A percentile compares a stretch with the other conserved stretches of the same genome.
Conservation (phyloP, 345 rosid genomes). For the Bretschneidera sinensis region DNA sequence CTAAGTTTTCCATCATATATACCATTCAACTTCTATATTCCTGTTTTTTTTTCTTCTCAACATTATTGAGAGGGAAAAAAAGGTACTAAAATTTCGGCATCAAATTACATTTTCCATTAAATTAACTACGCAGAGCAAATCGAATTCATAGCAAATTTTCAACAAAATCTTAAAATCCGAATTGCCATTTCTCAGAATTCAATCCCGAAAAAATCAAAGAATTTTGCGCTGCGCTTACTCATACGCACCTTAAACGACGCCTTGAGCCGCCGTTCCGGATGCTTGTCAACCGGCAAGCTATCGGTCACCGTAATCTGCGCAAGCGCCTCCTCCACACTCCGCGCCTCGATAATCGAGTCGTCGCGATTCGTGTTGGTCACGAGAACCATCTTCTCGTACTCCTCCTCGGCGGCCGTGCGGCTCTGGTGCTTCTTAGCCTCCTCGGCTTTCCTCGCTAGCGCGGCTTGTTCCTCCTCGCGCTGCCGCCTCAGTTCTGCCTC, state of each 20-base stretch:
- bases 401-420: slow-evolving; percentile 80
- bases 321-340: slow-evolving; percentile 80
- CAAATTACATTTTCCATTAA: neutral
- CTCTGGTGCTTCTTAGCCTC: slow-evolving; percentile 57
- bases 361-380: slow-evolving; percentile 85
- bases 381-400: slow-evolving; percentile 77
- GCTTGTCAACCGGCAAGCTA: slow-evolving; percentile 66
- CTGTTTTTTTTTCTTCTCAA: too few relatives aligned
- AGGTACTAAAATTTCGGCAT: too few relatives aligned
- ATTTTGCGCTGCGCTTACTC: neutral
- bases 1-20: too few relatives aligned
- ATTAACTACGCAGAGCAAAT: neutral
- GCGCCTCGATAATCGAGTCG: slow-evolving; percentile 78
- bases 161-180: neutral
- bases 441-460: slow-evolving; percentile 62
- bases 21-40: too few relatives aligned
- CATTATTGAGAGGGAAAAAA: too few relatives aligned
- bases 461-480: slow-evolving; percentile 73
- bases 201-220: neutral
- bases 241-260: slow-evolving; percentile 81
- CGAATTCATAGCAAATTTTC: neutral
- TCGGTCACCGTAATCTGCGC: slow-evolving; percentile 66
- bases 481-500: slow-evolving; percentile 58
- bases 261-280: slow-evolving; percentile 85
- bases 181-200: neutral